phyloP scores from a whole-genome alignment of 108 stramenopile genomes.

The Conticribra weissflogii region DNA sequence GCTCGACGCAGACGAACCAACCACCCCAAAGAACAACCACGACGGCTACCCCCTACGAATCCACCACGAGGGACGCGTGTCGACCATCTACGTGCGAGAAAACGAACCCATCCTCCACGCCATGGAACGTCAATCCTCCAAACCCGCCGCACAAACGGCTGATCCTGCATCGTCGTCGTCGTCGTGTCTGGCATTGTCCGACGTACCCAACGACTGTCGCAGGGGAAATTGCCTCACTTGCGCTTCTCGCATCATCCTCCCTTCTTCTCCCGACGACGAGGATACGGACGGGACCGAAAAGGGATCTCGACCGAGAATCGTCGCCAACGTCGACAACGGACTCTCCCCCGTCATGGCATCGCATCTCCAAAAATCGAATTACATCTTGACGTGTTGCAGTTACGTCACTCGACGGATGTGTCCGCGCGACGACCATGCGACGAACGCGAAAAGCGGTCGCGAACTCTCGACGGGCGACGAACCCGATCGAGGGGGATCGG shows the following conservation, averaged over 20 bases:
- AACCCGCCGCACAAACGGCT: background rate
- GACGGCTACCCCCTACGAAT: conserved; percentile 32
- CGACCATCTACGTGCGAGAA: conserved; percentile 32
- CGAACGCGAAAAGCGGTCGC: too few relatives aligned
- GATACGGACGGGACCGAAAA: background rate
- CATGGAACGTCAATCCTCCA: conserved; percentile 40
- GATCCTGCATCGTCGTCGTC: background rate
- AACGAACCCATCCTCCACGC: conserved; percentile 47
- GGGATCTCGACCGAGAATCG: background rate
- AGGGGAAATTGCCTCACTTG: conserved; percentile 83
- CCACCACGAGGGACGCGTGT: conserved; percentile 32
- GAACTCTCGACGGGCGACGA: too few relatives aligned
- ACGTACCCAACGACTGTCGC: conserved; percentile 71
- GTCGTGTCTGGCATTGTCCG: conserved; percentile 48
- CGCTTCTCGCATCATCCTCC: conserved; percentile 31
- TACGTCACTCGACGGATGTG: conserved; percentile 64
- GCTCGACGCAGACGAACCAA: background rate
- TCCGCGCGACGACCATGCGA: too few relatives aligned
- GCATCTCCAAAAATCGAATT: conserved; percentile 46
- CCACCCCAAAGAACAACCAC: background rate
- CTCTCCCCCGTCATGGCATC: conserved; percentile 57
- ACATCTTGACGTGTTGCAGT: conserved; percentile 65
- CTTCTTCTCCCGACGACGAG: background rate
- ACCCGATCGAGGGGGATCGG: too few relatives aligned
- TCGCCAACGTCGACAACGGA: conserved; percentile 53